These are phyloP conservation scores for Salix udensis DNA, from an alignment of 345 rosid genomes.

Conservation along the genomic window DNA sequence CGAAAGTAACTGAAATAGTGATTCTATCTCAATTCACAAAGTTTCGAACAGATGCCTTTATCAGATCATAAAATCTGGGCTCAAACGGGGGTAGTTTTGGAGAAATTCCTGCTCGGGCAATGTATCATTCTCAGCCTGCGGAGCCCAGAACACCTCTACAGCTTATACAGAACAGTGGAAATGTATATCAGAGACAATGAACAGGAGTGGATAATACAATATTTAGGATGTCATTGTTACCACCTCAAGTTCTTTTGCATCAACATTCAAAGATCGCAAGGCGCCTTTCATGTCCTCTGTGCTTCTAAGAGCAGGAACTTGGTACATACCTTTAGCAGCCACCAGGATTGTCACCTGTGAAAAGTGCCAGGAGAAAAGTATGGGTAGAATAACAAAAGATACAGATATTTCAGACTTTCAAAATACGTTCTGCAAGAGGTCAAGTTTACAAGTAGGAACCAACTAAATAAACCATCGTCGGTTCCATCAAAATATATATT, in stretches of 20 bases:
- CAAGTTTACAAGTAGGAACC: no score
- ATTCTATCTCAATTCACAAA: background rate
- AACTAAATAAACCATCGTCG: no score
- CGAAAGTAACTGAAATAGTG: background rate
- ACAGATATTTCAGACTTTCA: no score
- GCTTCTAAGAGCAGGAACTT: slow-evolving; percentile 10
- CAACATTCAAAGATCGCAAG: slow-evolving; percentile 17
- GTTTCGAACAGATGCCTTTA: background rate
- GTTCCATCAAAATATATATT: no score
- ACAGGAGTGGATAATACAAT: no score
- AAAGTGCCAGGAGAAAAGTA: background rate
- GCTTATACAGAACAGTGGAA: slow-evolving; percentile 5
- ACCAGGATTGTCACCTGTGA: slow-evolving; percentile 18
- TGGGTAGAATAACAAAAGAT: no score
- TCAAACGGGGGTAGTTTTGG: slow-evolving; percentile 22
- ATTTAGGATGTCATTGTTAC: no score
- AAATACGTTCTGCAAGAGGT: no score
- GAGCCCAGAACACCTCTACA: slow-evolving; percentile 38
- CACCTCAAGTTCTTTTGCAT: slow-evolving; percentile 14
- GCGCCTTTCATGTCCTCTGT: slow-evolving; percentile 16
- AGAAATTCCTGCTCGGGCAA: slow-evolving; percentile 23
- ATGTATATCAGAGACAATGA: background rate
- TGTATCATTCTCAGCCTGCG: slow-evolving; percentile 30
- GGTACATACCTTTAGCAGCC: slow-evolving; percentile 12
- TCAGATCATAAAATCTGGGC: no score